phyloP scores from a whole-genome alignment of 2,329 filamentous ascomycete genomes.

The Ilyonectria destructans region DNA sequence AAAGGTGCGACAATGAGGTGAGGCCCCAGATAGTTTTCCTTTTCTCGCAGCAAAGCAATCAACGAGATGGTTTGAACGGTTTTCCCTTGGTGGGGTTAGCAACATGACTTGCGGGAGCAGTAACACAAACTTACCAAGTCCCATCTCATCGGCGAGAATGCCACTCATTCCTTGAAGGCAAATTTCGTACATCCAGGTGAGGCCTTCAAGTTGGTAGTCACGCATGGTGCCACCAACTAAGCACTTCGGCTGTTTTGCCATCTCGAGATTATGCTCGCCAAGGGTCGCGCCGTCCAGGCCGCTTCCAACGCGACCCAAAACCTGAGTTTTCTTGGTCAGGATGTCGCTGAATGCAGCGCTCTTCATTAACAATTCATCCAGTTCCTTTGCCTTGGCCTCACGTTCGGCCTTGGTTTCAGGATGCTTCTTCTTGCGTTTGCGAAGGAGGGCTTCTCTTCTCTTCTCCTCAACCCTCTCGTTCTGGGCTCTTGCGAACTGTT shows the following conservation, averaged over 20 bases:
- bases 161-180: constrained; percentile 88
- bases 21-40: constrained; percentile 86
- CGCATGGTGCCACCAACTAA: constrained; percentile 93
- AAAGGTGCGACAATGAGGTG: constrained; percentile 93
- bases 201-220: constrained; percentile 92
- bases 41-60: constrained; percentile 89
- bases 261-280: constrained; percentile 78
- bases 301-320: constrained; percentile 74
- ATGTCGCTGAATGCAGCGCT: constrained; percentile 76
- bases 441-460: constrained; percentile 54
- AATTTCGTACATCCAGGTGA: constrained; percentile 95
- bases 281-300: constrained; percentile 73
- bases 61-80: constrained; percentile 93
- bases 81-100: constrained; percentile 72
- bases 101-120: neutral
- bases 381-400: constrained; percentile 71
- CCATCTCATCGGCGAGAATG: constrained; percentile 96
- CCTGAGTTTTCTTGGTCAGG: constrained; percentile 75
- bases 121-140: constrained; percentile 68
- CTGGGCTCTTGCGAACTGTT: constrained; percentile 53
- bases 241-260: constrained; percentile 88
- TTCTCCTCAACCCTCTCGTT: constrained; percentile 68
- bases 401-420: constrained; percentile 69
- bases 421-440: constrained; percentile 65
- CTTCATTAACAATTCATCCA: constrained; percentile 73